Evolutionary conservation across 495 filamentous ascomycete genomes (phyloP), one percentile per base, ranked within the genome.

Genomic region (Trichocladium uniseriatum): DNA sequence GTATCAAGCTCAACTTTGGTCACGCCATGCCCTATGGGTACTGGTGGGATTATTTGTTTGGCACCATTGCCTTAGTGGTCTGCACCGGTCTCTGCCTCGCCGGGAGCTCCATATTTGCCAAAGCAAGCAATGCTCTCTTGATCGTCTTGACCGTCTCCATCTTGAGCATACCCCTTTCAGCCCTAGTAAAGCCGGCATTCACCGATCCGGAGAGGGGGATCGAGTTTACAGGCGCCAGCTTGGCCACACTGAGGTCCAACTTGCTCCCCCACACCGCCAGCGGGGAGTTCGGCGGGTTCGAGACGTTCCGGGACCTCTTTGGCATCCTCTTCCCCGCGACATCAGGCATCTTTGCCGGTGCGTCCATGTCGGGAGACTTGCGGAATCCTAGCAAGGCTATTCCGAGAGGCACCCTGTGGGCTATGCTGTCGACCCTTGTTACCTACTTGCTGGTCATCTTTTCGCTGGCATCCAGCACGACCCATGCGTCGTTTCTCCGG

Each of bases 341-440:
- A 11, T 75, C 75, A 20, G 78, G 78, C 3, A 80, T 81, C 43
- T 79, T 79, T 56, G 78, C 78, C 28, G 87, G 87, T n/a, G 87
- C 87, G 3, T 89, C 84, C 52, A 94, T 94, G 88, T 92, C 87
- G 9, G 88, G 88, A 2, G 87, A 94, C 63, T 60, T 94, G 35
- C 82, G 77, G 49, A 82, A 89, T 48, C 87, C 88, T 6, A 90
- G 86, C 73, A 88, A 84, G 56, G 77, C 86, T 2, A 94, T 94
- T 45, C 88, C 88, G 0, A 81, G 77, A 55, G 88, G 88, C 6
- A 94, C 88, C 1, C 69, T 94, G 8, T 81, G 80, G 55, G 87
- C 86, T 1, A 74, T 92, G 51, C 72, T 77, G 11, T 72, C 86
- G 36, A 94, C 88, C 1, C 87, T 94, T 56, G 51, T 87, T 40